Evolutionary conservation across 768 basidiomycete genomes (phyloP).

Genomic region (Psilocybe azurescens): DNA sequence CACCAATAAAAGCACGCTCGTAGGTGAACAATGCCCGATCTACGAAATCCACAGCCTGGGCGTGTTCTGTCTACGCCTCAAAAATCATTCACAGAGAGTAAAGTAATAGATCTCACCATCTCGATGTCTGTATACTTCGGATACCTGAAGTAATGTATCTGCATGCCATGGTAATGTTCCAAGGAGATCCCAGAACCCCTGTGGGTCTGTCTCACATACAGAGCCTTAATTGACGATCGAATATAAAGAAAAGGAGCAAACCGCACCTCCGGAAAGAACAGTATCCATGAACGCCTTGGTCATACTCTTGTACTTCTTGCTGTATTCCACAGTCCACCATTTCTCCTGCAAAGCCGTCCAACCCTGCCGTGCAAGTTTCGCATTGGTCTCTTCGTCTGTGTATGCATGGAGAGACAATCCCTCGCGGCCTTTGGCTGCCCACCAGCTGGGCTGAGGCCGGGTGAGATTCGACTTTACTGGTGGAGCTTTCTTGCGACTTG

Average conservation of each 20-base stretch:
- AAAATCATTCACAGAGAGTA: not conserved
- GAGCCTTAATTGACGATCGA: not conserved
- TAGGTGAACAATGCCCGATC: conserved; percentile 94
- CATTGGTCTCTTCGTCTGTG: conserved; percentile 55
- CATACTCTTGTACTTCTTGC: conserved; percentile 80
- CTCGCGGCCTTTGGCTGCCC: conserved; percentile 68
- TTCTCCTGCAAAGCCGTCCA: conserved; percentile 62
- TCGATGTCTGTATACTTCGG: conserved; percentile 84
- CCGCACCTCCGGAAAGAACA: conserved; percentile 81
- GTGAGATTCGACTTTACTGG: conserved; percentile 73
- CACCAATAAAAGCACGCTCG: conserved; percentile 86
- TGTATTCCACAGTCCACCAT: conserved; percentile 92
- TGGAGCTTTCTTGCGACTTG: conserved; percentile 44
- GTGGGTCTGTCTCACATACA: conserved; percentile 60
- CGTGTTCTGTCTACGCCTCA: conserved; percentile 59
- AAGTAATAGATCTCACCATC: conserved; percentile 63
- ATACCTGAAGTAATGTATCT: conserved; percentile 87
- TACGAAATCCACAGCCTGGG: conserved; percentile 86
- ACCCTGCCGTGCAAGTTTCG: conserved; percentile 44
- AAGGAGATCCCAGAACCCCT: conserved; percentile 79
- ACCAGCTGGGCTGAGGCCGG: conserved; percentile 78
- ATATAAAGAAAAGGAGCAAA: conserved; percentile 3
- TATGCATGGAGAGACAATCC: conserved; percentile 72
- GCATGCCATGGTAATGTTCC: conserved; percentile 87
- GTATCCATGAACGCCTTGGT: conserved; percentile 82